phyloP scores from a whole-genome alignment of 495 filamentous ascomycete genomes.

The Aspergillus cavernicola region DNA sequence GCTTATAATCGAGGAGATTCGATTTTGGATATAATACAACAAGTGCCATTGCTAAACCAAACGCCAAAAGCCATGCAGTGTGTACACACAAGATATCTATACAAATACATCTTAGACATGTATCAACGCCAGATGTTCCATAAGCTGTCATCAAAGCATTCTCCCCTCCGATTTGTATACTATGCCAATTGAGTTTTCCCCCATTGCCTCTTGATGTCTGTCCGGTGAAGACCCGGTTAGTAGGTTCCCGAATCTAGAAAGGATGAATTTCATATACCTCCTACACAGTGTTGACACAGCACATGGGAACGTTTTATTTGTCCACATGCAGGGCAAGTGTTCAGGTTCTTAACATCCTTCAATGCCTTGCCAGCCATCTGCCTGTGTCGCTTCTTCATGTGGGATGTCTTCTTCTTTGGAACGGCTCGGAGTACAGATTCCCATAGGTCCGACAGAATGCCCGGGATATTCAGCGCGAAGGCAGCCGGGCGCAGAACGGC shows the following conservation, averaged over 20 bases:
- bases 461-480: constrained; percentile 46
- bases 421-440: constrained; percentile 88
- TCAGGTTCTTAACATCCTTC: constrained; percentile 81
- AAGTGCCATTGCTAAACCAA: constrained; percentile 30
- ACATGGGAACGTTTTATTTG: constrained; percentile 81
- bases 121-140: neutral
- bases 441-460: constrained; percentile 74
- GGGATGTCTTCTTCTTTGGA: constrained; percentile 98
- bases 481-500: constrained; percentile 18
- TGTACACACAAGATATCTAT: constrained; percentile 29
- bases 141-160: neutral
- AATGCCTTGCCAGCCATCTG: constrained; percentile 92
- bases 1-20: neutral
- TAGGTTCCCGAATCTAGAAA: neutral
- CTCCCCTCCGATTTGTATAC: neutral
- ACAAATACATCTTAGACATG: constrained; percentile 14
- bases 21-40: constrained; percentile 3
- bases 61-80: constrained; percentile 43
- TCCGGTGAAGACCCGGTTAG: neutral
- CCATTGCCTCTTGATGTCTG: constrained; percentile 36
- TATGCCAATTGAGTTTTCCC: constrained; percentile 20
- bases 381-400: constrained; percentile 90
- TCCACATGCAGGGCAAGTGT: constrained; percentile 85
- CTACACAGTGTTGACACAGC: constrained; percentile 80
- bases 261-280: constrained; percentile 44